These are phyloP conservation scores for Acaromyces ingoldii DNA, from an alignment of 1,284 basidiomycete species.

Conservation along the genomic window DNA sequence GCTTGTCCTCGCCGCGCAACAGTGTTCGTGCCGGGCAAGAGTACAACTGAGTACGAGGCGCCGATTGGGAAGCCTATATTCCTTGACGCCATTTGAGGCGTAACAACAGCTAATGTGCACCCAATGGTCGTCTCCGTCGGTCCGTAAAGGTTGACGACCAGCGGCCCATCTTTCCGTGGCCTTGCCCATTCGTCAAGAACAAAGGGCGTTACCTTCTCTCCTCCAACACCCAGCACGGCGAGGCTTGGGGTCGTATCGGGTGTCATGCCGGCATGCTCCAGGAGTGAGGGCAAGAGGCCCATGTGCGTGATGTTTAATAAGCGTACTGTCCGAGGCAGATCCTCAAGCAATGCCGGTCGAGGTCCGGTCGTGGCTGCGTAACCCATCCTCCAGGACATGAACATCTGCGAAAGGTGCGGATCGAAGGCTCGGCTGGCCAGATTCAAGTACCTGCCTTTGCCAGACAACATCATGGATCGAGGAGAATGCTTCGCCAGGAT, in stretches of 20 bases:
- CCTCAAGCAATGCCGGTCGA: conserved; percentile 30
- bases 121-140: conserved; percentile 48
- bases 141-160: conserved; percentile 44
- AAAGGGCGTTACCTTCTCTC: conserved; percentile 11
- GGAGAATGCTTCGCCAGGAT: not conserved
- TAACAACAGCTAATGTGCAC: conserved; percentile 35
- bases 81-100: conserved; percentile 14
- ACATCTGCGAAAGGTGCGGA: conserved; percentile 48
- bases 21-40: conserved; percentile 3
- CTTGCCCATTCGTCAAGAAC: conserved; percentile 5
- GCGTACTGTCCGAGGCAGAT: conserved; percentile 34
- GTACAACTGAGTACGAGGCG: conserved; percentile 13
- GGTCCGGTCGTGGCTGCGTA: conserved; percentile 43
- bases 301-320: conserved; percentile 40
- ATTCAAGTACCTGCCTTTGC: conserved; percentile 2
- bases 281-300: conserved; percentile 43
- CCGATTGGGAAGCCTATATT: conserved; percentile 41
- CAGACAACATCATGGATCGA: not conserved
- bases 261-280: conserved; percentile 11
- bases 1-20: conserved; percentile 30
- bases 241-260: conserved; percentile 1
- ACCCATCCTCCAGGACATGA: conserved; percentile 41
- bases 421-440: conserved; percentile 37
- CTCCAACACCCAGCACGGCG: not conserved
- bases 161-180: conserved; percentile 7